These are phyloP conservation scores for Penicillium fimorum DNA, from an alignment of 495 filamentous ascomycete species.

Conservation along the genomic window DNA sequence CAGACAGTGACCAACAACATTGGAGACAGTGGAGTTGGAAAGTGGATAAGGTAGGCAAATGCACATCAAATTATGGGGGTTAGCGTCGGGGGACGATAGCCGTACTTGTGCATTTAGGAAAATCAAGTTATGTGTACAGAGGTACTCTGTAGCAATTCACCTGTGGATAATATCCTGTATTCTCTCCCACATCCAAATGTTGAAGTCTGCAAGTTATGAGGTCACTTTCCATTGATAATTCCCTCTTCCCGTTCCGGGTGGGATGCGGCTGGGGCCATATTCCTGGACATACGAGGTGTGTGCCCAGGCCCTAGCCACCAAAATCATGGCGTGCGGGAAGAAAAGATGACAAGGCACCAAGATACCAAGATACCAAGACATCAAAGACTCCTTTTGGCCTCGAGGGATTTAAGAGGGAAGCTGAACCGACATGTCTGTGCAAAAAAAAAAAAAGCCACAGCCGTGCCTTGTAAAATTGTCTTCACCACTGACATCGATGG, in stretches of 20 bases:
- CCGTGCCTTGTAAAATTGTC: background rate
- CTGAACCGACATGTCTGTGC: background rate
- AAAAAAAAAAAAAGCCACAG: conserved; percentile 11
- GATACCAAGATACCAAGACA: too few relatives aligned
- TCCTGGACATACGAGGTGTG: conserved; percentile 1
- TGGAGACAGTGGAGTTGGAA: background rate
- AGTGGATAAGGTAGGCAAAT: conserved; percentile 5
- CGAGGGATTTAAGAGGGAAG: background rate
- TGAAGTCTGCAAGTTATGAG: background rate
- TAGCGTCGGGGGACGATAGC: conserved; percentile 5
- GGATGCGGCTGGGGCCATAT: background rate
- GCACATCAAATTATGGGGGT: conserved; percentile 7
- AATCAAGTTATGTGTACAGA: background rate
- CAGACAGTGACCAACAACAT: conserved; percentile 3
- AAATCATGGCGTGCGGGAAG: background rate
- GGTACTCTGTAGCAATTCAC: background rate
- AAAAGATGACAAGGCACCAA: background rate
- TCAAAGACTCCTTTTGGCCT: background rate
- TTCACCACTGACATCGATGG: conserved; percentile 18
- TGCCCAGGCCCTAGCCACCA: conserved; percentile 10
- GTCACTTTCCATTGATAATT: background rate
- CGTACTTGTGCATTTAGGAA: background rate
- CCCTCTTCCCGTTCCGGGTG: background rate
- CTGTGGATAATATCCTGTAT: background rate
- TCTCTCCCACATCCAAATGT: too few relatives aligned